Evolutionary conservation across 805 yeast genomes (phyloP).

Genomic region (Suhomyces sp.): DNA sequence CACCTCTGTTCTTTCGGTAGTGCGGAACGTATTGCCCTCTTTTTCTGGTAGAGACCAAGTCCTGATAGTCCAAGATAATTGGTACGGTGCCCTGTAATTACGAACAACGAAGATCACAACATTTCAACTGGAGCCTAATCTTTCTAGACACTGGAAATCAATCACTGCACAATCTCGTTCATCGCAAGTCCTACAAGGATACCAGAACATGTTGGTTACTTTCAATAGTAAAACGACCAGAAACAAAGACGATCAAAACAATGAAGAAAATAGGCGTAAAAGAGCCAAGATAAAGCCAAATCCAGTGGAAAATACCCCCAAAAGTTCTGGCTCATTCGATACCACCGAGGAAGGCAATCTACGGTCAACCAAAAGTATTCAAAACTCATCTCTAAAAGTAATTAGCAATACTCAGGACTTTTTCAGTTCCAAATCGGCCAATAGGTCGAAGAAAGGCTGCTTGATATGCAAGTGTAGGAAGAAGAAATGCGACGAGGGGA

Average conservation of each 20-base stretch:
- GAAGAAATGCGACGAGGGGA: constrained; percentile 52
- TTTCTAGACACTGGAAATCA: background rate
- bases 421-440: constrained; percentile 18
- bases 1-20: background rate
- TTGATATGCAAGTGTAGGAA: constrained; percentile 65
- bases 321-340: background rate
- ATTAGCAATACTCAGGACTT: constrained; percentile 15
- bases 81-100: background rate
- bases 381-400: constrained; percentile 10
- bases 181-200: background rate
- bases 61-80: background rate
- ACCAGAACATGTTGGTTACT: constrained; percentile 16
- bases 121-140: background rate
- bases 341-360: background rate
- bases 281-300: background rate
- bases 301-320: background rate
- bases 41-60: background rate
- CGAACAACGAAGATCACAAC: background rate
- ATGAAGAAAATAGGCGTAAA: background rate
- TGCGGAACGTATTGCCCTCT: background rate
- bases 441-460: constrained; percentile 59
- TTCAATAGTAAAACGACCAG: constrained; percentile 16
- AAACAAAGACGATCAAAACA: background rate
- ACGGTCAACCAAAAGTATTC: background rate
- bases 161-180: background rate